Conservation (phyloP, 108 stramenopile genomes). For the Cyclotella atomus region DNA sequence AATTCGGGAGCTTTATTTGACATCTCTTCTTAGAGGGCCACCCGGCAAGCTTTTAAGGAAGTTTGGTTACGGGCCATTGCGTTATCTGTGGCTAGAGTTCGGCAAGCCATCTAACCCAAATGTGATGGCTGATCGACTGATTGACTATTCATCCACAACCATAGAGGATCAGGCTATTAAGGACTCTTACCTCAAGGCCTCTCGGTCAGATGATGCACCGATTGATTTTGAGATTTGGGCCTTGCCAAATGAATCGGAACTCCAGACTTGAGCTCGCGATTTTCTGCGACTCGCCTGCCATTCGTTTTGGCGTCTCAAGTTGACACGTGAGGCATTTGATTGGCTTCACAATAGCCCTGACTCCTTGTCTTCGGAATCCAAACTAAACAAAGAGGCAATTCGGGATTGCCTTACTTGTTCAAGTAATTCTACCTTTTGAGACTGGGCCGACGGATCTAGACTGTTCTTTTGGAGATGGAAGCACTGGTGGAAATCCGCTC, state of each 20-base stretch:
- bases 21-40: background rate
- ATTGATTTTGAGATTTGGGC: slow-evolving; percentile 12
- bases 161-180: background rate
- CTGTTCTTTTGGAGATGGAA: slow-evolving; percentile 46
- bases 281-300: background rate
- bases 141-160: background rate
- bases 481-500: slow-evolving; percentile 1
- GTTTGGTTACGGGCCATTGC: background rate
- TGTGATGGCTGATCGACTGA: background rate
- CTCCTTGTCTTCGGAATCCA: background rate
- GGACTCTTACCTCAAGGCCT: slow-evolving; percentile 7
- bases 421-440: slow-evolving; percentile 25
- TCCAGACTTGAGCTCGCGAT: background rate
- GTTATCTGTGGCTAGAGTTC: background rate
- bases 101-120: background rate
- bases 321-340: background rate
- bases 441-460: slow-evolving; percentile 36
- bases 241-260: slow-evolving; percentile 6
- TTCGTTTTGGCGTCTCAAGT: background rate
- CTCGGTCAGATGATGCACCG: slow-evolving; percentile 5
- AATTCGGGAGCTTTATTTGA: background rate
- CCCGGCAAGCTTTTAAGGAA: slow-evolving; percentile 9
- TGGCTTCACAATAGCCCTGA: background rate
- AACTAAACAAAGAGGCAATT: background rate
- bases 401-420: slow-evolving; percentile 5